phyloP scores from a whole-genome alignment of 495 filamentous ascomycete species.

The Tuber magnatum region DNA sequence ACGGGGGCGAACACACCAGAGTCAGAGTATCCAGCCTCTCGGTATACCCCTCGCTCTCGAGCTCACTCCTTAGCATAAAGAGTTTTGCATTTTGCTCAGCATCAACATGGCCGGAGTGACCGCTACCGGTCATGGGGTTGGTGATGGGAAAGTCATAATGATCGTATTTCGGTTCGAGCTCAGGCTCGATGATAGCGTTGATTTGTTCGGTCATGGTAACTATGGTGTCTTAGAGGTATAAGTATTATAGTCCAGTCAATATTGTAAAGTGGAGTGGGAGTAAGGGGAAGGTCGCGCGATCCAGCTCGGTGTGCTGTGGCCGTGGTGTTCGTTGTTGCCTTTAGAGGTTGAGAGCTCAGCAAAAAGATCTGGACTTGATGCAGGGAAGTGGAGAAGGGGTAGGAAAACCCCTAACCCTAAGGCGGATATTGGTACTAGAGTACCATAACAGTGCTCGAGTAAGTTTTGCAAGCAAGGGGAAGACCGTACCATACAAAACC shows the following conservation, averaged over 20 bases:
- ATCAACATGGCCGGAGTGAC: slow-evolving; percentile 83
- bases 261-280: neutral
- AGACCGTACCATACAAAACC: neutral
- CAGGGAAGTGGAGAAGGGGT: neutral
- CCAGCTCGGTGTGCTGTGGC: neutral
- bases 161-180: slow-evolving; percentile 64
- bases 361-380: neutral
- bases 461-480: neutral
- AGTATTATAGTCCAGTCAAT: neutral
- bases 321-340: neutral
- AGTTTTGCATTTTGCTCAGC: slow-evolving; percentile 83
- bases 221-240: neutral
- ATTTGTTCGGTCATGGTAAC: neutral
- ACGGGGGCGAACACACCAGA: slow-evolving; percentile 50
- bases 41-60: slow-evolving; percentile 75
- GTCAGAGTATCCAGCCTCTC: slow-evolving; percentile 84
- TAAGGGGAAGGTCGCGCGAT: neutral
- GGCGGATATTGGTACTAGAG: neutral
- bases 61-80: slow-evolving; percentile 68
- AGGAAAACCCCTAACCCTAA: neutral
- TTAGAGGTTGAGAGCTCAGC: neutral
- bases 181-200: neutral
- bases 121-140: slow-evolving; percentile 57
- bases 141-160: slow-evolving; percentile 86
- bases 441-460: too few species aligned